Base-by-base conservation (phyloP, 192 early-diverging fungal species). In the Rhizophagus prolifer region DNA sequence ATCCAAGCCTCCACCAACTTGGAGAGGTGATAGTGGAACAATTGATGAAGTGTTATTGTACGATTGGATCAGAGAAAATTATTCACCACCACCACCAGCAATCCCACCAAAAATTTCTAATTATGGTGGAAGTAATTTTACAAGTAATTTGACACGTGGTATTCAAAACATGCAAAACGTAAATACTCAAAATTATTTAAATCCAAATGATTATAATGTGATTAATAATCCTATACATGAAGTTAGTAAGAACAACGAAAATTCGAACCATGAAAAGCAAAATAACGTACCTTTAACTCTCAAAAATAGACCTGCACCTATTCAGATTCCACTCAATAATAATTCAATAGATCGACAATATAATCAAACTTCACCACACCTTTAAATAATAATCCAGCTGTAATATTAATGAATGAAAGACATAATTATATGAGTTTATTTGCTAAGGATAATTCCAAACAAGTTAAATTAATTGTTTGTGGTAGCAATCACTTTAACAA, bases 1-100 rank as follows among this genome's bases (percentile, higher is more conserved):
- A 47, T 28, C 21, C 9, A 70, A 12, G 9, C 34, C 68, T 50
- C 68, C 68, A 7, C 10, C 36, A 23, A 46, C n/a, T n/a, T 70
- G 68, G 68, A 70, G 34, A 10, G 44, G n/a, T 70, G 19, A 16
- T 9, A 3, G 23, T 16, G 68, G 68, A 41, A 16, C 4, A 26
- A 41, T 70, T 23, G 46, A 70, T n/a, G 46, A 41, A 12, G 25
- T 14, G 12, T 16, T 47, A 16, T 50, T 70, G 26, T 47, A 70
- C 1, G 25, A 70, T 25, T 70, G 68, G 68, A 70, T 70, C 23
- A 47, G 68, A 47, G 16, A 26, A 26, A 64, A 31, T 19, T 64
- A 64, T 28, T 19, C 50, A 1, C 1, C 16, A 21, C 62, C 25
- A 13, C 62, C 62, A 31, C 62, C 62, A 9, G 62, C 12, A 31